Evolutionary conservation across 2,329 filamentous ascomycete genomes (phyloP).

Genomic region (Trichoderma brevicompactum): DNA sequence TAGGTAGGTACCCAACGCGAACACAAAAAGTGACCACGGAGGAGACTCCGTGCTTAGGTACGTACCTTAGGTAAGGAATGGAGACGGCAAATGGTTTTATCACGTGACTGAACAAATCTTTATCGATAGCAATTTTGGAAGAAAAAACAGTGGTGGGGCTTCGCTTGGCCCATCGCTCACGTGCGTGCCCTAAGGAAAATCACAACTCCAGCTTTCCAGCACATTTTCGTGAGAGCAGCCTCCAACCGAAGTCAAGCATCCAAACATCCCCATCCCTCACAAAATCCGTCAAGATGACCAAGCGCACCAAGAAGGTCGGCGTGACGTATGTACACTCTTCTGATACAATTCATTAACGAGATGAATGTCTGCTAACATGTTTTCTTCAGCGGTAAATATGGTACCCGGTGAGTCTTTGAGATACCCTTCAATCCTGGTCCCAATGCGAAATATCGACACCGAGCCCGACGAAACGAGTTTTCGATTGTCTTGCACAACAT

Average conservation of each 20-base stretch:
- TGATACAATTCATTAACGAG: conserved; percentile 9
- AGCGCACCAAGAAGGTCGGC: conserved; percentile 96
- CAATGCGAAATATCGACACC: conserved; percentile 7
- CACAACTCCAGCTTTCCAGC: conserved; percentile 44
- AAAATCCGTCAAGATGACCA: conserved; percentile 76
- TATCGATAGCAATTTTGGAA: conserved; percentile 11
- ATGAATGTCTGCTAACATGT: conserved; percentile 38
- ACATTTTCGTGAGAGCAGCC: conserved; percentile 42
- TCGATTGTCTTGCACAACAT: neutral
- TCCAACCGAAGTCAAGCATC: conserved; percentile 40
- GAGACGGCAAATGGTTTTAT: neutral
- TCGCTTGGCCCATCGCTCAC: conserved; percentile 41
- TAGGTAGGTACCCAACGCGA: too few relatives aligned
- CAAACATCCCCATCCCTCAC: conserved; percentile 41
- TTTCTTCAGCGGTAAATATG: conserved; percentile 74
- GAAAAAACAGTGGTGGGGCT: conserved; percentile 27
- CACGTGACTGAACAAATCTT: conserved; percentile 1
- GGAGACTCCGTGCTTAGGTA: too few relatives aligned
- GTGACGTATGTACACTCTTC: conserved; percentile 65
- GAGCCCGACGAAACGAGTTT: conserved; percentile 26
- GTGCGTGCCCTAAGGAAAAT: conserved; percentile 51
- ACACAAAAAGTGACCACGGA: neutral
- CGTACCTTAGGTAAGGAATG: neutral
- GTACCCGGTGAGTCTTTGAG: conserved; percentile 74
- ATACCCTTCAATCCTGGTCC: conserved; percentile 8